Evolutionary conservation across 352 stramenopile species (phyloP).

Genomic region (Phytophthora hibernalis): DNA sequence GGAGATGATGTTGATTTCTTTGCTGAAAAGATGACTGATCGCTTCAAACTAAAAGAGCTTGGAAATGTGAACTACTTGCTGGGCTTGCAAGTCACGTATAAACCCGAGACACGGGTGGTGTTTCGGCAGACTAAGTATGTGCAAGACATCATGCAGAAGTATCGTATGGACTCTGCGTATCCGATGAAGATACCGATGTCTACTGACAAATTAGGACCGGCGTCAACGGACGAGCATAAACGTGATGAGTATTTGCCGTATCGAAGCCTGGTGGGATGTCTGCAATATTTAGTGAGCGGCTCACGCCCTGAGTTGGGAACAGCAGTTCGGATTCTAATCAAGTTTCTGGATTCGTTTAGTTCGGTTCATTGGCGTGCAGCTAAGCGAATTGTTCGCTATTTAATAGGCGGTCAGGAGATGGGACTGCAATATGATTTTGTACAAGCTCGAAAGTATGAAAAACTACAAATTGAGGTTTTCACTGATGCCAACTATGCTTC

Average conservation of each 20-base stretch:
- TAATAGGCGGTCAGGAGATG: slow-evolving; percentile 11
- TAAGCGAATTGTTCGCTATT: slow-evolving; percentile 6
- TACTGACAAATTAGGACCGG: slow-evolving; percentile 4
- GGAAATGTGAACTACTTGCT: slow-evolving; percentile 19
- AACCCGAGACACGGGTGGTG: slow-evolving; percentile 1
- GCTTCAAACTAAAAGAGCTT: slow-evolving; percentile 15
- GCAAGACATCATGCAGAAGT: slow-evolving; percentile 18
- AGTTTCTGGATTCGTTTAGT: slow-evolving; percentile 5
- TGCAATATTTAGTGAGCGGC: slow-evolving; percentile 22
- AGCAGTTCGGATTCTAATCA: slow-evolving; percentile 9
- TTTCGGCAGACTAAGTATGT: slow-evolving; percentile 24
- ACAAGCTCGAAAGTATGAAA: slow-evolving; percentile 15
- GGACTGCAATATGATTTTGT: slow-evolving; percentile 24
- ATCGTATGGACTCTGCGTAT: slow-evolving; percentile 3
- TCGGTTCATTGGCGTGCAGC: slow-evolving; percentile 2
- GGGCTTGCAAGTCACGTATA: slow-evolving; percentile 13
- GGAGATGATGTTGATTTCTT: slow-evolving; percentile 12
- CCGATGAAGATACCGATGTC: slow-evolving; percentile 9
- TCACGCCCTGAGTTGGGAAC: slow-evolving; percentile 11
- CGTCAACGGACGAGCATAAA: slow-evolving; percentile 11
- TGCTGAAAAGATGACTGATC: not conserved
- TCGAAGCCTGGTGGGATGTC: slow-evolving; percentile 20
- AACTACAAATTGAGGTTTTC: slow-evolving; percentile 24
- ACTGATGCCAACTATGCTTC: slow-evolving; percentile 17
- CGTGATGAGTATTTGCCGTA: slow-evolving; percentile 14